These are phyloP conservation scores for Nicotiana tomentosiformis DNA, from an alignment of 257 asterid genomes.

Conservation along the genomic window DNA sequence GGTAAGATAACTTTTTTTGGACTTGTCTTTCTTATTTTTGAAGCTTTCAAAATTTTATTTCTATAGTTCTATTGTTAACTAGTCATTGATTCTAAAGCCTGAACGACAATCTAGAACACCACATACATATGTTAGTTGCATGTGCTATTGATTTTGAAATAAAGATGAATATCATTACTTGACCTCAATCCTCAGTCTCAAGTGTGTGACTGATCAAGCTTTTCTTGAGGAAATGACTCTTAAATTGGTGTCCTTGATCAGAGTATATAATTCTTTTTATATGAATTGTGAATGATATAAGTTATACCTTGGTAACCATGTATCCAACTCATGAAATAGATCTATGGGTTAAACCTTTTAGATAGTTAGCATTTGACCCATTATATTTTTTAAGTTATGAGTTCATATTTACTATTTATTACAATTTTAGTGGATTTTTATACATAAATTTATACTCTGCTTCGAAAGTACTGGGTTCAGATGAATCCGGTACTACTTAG, in stretches of 20 bases:
- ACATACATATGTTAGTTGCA: neutral
- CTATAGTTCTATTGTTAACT: no score
- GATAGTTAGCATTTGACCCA: no score
- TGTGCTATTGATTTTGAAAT: neutral
- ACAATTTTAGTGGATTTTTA: no score
- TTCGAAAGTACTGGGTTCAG: no score
- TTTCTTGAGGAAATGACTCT: neutral
- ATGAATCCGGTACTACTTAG: no score
- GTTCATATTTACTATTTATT: no score
- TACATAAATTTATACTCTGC: no score
- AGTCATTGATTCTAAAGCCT: neutral
- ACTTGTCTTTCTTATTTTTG: neutral
- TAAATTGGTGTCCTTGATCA: neutral
- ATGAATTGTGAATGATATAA: neutral
- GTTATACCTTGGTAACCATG: neutral
- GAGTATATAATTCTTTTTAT: neutral
- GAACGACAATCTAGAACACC: neutral
- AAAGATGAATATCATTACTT: neutral
- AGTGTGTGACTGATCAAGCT: neutral
- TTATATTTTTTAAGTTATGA: no score
- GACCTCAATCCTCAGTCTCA: neutral
- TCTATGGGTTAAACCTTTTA: neutral
- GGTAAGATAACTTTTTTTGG: conserved; percentile 31
- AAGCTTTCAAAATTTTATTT: neutral
- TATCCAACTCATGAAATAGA: neutral